A percentile compares a stretch with the other conserved stretches of the same genome.
phyloP scores from a whole-genome alignment of 441 rosid species.

The Adansonia gregorii region DNA sequence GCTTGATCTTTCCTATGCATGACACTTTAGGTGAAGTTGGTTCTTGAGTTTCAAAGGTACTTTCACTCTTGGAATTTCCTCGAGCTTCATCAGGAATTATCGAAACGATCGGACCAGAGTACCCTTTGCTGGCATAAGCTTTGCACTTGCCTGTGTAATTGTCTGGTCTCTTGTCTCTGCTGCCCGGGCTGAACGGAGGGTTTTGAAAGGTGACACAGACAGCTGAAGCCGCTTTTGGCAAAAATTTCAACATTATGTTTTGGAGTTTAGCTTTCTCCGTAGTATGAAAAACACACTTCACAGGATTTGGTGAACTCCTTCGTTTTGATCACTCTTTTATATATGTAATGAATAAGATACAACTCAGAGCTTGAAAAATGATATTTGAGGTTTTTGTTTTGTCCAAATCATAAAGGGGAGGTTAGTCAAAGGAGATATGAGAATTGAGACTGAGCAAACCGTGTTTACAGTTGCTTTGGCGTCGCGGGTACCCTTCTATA shows the following conservation, averaged over 20 bases:
- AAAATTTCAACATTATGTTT: slow-evolving; percentile 57
- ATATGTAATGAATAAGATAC: neutral
- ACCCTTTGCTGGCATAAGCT: slow-evolving; percentile 36
- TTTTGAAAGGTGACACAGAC: slow-evolving; percentile 54
- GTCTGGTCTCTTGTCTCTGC: slow-evolving; percentile 47
- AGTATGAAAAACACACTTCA: neutral
- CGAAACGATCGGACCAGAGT: slow-evolving; percentile 65
- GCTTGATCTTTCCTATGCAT: slow-evolving; percentile 90
- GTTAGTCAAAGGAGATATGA: slow-evolving; percentile 26
- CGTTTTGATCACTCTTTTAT: neutral
- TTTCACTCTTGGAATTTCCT: slow-evolving; percentile 39
- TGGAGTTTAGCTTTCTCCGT: slow-evolving; percentile 53
- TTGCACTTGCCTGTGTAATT: slow-evolving; percentile 29
- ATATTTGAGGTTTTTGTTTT: neutral
- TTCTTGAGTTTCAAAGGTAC: slow-evolving; percentile 45
- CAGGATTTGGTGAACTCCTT: neutral
- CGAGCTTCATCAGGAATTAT: slow-evolving; percentile 66
- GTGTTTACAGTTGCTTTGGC: slow-evolving; percentile 19
- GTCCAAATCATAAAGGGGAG: slow-evolving; percentile 16
- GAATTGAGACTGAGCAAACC: slow-evolving; percentile 9
- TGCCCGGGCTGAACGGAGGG: slow-evolving; percentile 65
- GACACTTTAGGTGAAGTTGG: slow-evolving; percentile 92
- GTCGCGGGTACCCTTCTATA: neutral
- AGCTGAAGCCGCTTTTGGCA: slow-evolving; percentile 63
- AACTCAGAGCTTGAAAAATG: neutral